phyloP scores from a whole-genome alignment of 371 early-diverging fungal species.

The Syncephalastrum monosporum region DNA sequence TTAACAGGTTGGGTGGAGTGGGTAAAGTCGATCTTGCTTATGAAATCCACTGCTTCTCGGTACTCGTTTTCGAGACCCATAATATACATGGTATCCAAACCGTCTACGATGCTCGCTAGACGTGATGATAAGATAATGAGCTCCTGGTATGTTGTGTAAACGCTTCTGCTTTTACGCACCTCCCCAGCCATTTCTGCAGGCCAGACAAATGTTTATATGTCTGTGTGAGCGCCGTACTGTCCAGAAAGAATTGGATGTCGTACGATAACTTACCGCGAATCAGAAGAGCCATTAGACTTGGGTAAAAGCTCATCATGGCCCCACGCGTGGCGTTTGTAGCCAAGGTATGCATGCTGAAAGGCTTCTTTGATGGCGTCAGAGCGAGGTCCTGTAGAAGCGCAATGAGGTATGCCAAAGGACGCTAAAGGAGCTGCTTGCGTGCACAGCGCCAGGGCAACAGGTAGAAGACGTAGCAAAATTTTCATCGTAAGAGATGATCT shows the following conservation, averaged over 20 bases:
- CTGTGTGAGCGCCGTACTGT: neutral
- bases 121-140: neutral
- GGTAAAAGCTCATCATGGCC: slow-evolving; percentile 62
- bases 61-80: slow-evolving; percentile 72
- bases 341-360: slow-evolving; percentile 75
- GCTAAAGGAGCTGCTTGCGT: too few relatives aligned
- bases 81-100: slow-evolving; percentile 81
- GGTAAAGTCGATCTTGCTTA: slow-evolving; percentile 57
- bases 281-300: slow-evolving; percentile 32
- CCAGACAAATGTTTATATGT: neutral
- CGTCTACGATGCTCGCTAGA: slow-evolving; percentile 73
- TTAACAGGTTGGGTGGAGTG: slow-evolving; percentile 19
- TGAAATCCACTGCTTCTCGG: slow-evolving; percentile 46
- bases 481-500: too few relatives aligned
- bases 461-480: too few relatives aligned
- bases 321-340: slow-evolving; percentile 64
- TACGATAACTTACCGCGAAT: slow-evolving; percentile 63
- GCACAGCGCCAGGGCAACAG: too few relatives aligned
- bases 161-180: slow-evolving; percentile 9
- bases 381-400: neutral
- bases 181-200: slow-evolving; percentile 55
- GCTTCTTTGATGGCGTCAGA: slow-evolving; percentile 41
- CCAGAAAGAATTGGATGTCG: too few relatives aligned
- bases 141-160: neutral
- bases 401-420: too few relatives aligned